Base-by-base conservation (phyloP, 495 filamentous ascomycete genomes). In the Podospora australis region DNA sequence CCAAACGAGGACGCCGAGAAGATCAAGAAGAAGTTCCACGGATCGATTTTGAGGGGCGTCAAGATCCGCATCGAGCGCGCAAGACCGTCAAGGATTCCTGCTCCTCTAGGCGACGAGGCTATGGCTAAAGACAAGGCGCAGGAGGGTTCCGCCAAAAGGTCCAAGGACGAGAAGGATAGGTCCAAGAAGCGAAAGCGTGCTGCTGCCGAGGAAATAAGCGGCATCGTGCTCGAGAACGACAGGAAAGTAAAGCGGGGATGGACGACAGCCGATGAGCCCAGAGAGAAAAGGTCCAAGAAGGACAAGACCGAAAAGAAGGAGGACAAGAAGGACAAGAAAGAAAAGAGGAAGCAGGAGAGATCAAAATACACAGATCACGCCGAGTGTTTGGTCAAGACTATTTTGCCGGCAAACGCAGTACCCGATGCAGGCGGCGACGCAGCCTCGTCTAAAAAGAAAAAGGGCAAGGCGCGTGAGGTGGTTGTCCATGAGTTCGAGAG, bases 1-100 rank as follows among this genome's bases (percentile, higher is more conserved):
- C 88, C 91, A 0, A 64, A 59, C 2, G 78, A 81, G 66, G 88
- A 92, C 52, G 92, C 90, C 4, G 83, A 90, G 3, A 94, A 90
- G 59, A 69, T 97, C 23, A 86, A 83, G 65, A 90, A 88, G 73
- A 96, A 94, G 62, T 75, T 97, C n/a, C 86, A 95, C 70, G 91
- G 90, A 7, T 78, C 84, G 4, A 83, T 89, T 11, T 68, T 97
- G 20, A 94, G 83, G 49, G 92, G 92, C 25, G 73, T 77, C 34
- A 97, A 95, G 63, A 79, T 97, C 50, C 78, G 80, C 38, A 78
- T 98, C 26, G 87, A 95, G 54, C 75, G 80, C 14, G 91, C 92
- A 14, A 78, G 77, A 13, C 81, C 86, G 1, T 66, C 67, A 23
- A 24, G 54, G 21, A 66, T 71, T 39, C 61, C 65, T 40, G 32